Evolutionary conservation across 1,284 basidiomycete genomes (phyloP).

Genomic region (Rhodofomes roseus): DNA sequence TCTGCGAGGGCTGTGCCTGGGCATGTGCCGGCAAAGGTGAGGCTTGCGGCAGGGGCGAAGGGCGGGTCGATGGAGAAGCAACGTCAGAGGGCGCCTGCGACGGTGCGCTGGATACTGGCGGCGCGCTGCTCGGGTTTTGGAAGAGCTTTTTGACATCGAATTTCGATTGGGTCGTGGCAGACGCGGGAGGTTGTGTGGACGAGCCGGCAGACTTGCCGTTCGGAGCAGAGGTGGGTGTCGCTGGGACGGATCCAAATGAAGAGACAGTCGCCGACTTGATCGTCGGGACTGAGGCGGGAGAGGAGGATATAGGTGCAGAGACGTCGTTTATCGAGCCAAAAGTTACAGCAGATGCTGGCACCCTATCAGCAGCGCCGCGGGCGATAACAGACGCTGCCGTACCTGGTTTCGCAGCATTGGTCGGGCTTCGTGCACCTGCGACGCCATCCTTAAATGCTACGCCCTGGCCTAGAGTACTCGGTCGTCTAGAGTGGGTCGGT

Average conservation of each 20-base stretch:
- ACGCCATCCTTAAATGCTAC: constrained; percentile 75
- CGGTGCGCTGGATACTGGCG: constrained; percentile 34
- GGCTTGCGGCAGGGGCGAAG: constrained; percentile 42
- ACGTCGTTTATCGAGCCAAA: constrained; percentile 85
- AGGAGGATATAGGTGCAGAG: constrained; percentile 64
- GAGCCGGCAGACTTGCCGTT: constrained; percentile 51
- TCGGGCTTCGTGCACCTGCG: constrained; percentile 30
- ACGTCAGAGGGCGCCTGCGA: constrained; percentile 35
- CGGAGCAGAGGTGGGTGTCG: constrained; percentile 36
- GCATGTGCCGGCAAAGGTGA: constrained; percentile 21
- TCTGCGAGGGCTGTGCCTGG: constrained; percentile 37
- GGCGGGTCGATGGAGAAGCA: constrained; percentile 39
- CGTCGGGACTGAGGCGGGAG: constrained; percentile 59
- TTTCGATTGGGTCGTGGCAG: constrained; percentile 27
- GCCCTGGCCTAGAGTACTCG: constrained; percentile 65
- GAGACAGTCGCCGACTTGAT: constrained; percentile 72
- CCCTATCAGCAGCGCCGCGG: not conserved
- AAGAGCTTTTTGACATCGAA: constrained; percentile 68
- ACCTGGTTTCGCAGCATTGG: constrained; percentile 59
- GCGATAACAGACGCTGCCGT: constrained; percentile 17
- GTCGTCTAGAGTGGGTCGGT: constrained; percentile 63
- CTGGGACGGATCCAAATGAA: constrained; percentile 74
- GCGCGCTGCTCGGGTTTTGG: constrained; percentile 46
- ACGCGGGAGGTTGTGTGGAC: constrained; percentile 30
- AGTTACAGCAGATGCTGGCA: constrained; percentile 58